Evolutionary conservation across 1,284 basidiomycete species (phyloP), one percentile per base, ranked within the genome.

Genomic region (Cryptococcus depauperatus): DNA sequence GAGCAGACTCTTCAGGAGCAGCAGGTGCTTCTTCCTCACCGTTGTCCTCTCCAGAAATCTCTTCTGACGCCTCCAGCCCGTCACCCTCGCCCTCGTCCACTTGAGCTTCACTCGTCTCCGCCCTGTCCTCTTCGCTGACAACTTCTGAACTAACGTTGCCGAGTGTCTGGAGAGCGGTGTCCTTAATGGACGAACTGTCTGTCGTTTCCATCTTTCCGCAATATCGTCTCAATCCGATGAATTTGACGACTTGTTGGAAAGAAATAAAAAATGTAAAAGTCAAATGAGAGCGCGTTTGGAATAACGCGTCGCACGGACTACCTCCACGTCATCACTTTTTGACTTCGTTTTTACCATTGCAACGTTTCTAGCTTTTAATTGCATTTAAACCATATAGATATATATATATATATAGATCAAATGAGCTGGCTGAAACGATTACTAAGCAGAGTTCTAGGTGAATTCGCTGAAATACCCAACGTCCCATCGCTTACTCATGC

Each of bases 91-190:
- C 39, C 14, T 22, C 28, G 26, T 16, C 26, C 39, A 28, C 39
- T 41, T 28, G 39, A 28, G 28, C 39, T 28, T 21, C 37, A 21
- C 27, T 14, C 18, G 19, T 22, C 19, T 19, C 18, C 23, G n/a
- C 25, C n/a, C 11, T 18, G 26, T 28, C 21, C 35, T 37, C 35
- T 8, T 19, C 26, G 27, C 18, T 19, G 3, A 14, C 26, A 5
- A 9, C 18, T 21, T 30, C 39, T 9, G 39, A 37, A 3, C 26
- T 16, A 16, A 10, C 18, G 28, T 19, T 22, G 16, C 28, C 39
- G 14, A 41, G 39, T 2, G 25, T 41, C 27, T 41, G 39, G 28
- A 41, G 39, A 16, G 27, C 21, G 27, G 30, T 41, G 27, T 41
- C 39, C 25, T 41, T 28, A 10, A 13, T 28, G 9, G 16, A 14